Evolutionary conservation across 1,284 basidiomycete species (phyloP).

Genomic region (Microbotryum lychnidis-dioicae): DNA sequence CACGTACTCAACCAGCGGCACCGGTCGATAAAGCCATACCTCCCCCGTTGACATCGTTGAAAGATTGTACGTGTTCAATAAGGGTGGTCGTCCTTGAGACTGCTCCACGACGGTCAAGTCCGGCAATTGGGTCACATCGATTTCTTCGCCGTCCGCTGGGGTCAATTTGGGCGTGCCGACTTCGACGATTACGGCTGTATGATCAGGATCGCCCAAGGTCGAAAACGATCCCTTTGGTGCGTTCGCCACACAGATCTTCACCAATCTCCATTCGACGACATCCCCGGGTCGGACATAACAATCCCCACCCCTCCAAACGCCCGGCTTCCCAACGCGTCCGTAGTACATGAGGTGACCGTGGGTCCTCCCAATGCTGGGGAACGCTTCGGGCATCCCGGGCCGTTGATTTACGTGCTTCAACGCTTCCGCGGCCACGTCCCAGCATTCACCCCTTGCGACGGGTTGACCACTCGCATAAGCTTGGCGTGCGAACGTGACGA

Average conservation of each 20-base stretch:
- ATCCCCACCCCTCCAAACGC: slow-evolving; percentile 50
- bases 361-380: slow-evolving; percentile 48
- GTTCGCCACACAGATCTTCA: slow-evolving; percentile 15
- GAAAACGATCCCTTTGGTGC: neutral
- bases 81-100: slow-evolving; percentile 28
- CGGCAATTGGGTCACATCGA: slow-evolving; percentile 25
- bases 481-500: slow-evolving; percentile 48
- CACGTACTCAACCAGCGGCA: slow-evolving; percentile 18
- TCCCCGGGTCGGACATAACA: slow-evolving; percentile 50
- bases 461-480: slow-evolving; percentile 46
- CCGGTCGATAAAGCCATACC: slow-evolving; percentile 37
- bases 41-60: slow-evolving; percentile 28
- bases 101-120: slow-evolving; percentile 36
- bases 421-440: slow-evolving; percentile 53
- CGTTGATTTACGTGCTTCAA: slow-evolving; percentile 42
- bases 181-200: slow-evolving; percentile 33
- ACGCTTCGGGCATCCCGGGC: slow-evolving; percentile 42
- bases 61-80: slow-evolving; percentile 31
- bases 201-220: slow-evolving; percentile 25
- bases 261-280: slow-evolving; percentile 49
- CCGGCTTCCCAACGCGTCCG: slow-evolving; percentile 39
- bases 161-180: slow-evolving; percentile 2
- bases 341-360: slow-evolving; percentile 53
- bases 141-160: slow-evolving; percentile 10
- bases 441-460: slow-evolving; percentile 50